Percentiles rank a stretch among this genome's conserved stretches.
These are phyloP conservation scores for Diaporthe velutina DNA, from an alignment of 2,329 filamentous ascomycete species.

Conservation along the genomic window DNA sequence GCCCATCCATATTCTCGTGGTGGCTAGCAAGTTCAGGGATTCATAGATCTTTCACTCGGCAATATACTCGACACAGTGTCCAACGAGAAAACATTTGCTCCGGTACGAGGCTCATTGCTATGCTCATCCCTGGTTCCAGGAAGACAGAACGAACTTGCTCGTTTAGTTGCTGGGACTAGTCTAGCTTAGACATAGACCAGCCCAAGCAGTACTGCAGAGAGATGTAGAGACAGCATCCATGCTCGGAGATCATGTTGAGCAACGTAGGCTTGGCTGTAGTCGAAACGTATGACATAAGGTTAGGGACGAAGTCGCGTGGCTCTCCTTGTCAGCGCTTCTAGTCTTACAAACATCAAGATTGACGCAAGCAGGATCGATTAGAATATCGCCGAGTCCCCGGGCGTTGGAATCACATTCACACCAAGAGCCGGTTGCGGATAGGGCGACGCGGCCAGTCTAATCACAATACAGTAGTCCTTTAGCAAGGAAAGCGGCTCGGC, in stretches of 20 bases:
- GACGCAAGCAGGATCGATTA: slow-evolving; percentile 4
- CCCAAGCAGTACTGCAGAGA: too few species aligned
- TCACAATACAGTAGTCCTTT: not conserved
- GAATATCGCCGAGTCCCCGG: slow-evolving; percentile 5
- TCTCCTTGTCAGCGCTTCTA: not conserved
- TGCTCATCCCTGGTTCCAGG: not conserved
- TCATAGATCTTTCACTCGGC: not conserved
- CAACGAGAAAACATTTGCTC: not conserved
- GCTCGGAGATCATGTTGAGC: not conserved
- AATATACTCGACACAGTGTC: not conserved
- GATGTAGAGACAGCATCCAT: not conserved
- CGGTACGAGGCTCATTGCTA: not conserved
- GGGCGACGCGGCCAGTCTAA: not conserved
- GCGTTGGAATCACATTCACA: not conserved
- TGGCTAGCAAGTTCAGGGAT: not conserved
- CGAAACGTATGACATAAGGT: too few species aligned
- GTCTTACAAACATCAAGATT: not conserved
- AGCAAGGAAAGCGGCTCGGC: not conserved
- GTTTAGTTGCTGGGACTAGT: not conserved
- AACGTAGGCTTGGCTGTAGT: not conserved
- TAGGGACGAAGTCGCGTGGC: not conserved
- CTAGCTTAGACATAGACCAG: not conserved
- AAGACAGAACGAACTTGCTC: not conserved
- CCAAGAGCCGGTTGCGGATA: not conserved
- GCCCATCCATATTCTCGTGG: not conserved